Evolutionary conservation across 2,329 filamentous ascomycete genomes (phyloP).

Genomic region (Domatiomyces catenatus): DNA sequence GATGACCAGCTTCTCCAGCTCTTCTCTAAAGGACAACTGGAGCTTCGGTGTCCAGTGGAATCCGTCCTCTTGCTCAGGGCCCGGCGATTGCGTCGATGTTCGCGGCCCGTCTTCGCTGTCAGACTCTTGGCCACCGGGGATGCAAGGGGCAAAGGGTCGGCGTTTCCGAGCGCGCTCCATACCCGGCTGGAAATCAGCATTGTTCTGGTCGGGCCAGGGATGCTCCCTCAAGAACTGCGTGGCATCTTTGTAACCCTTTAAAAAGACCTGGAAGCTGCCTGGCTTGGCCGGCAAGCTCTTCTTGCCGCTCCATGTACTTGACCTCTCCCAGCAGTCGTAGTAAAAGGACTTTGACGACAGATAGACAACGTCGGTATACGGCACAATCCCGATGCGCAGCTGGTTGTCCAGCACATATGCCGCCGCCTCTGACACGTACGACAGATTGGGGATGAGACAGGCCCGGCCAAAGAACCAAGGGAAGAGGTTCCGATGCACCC

Average conservation of each 20-base stretch:
- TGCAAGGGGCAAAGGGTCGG: slow-evolving; percentile 68
- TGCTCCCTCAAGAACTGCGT: slow-evolving; percentile 90
- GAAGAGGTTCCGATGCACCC: slow-evolving; percentile 95
- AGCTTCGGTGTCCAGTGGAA: slow-evolving; percentile 79
- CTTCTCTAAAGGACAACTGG: slow-evolving; percentile 84
- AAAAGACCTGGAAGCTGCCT: slow-evolving; percentile 92
- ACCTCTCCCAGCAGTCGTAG: slow-evolving; percentile 93
- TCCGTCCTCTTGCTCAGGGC: slow-evolving; percentile 25
- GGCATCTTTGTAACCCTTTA: slow-evolving; percentile 93
- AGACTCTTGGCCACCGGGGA: slow-evolving; percentile 46
- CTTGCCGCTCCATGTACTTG: slow-evolving; percentile 73
- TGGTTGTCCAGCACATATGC: slow-evolving; percentile 89
- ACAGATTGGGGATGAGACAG: slow-evolving; percentile 91
- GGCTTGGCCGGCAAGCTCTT: slow-evolving; percentile 77
- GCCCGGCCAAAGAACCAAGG: slow-evolving; percentile 93
- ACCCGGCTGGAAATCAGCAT: slow-evolving; percentile 49
- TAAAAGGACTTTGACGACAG: slow-evolving; percentile 94
- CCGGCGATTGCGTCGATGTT: slow-evolving; percentile 30
- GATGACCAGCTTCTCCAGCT: slow-evolving; percentile 92
- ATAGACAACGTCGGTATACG: slow-evolving; percentile 88
- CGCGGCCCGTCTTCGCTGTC: slow-evolving; percentile 46
- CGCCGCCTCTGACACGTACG: slow-evolving; percentile 93
- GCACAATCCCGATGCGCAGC: slow-evolving; percentile 78
- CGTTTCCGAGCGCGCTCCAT: slow-evolving; percentile 53
- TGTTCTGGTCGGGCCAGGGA: slow-evolving; percentile 88